Evolutionary conservation across 345 rosid species (phyloP).

Genomic region (Syzygium aqueum): DNA sequence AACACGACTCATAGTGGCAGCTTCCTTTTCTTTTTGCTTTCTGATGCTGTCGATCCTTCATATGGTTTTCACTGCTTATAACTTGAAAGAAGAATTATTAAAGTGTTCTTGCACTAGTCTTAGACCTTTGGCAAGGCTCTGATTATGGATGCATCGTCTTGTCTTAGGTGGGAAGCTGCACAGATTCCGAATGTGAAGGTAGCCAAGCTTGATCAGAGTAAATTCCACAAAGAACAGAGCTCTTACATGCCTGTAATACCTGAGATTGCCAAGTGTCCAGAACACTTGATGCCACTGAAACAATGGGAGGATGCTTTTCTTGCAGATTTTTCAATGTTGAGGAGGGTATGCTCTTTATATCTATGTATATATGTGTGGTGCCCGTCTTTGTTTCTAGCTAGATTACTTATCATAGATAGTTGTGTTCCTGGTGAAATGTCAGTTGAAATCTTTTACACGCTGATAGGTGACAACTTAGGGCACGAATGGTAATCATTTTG

Average conservation of each 20-base stretch:
- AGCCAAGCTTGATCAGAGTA: conserved; percentile 43
- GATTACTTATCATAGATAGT: not conserved
- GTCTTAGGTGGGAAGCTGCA: conserved; percentile 88
- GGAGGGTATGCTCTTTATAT: conserved; percentile 30
- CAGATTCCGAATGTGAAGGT: conserved; percentile 64
- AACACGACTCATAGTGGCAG: not conserved
- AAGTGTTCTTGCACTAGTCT: not conserved
- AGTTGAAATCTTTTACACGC: not conserved
- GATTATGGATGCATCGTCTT: not conserved
- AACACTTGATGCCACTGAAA: conserved; percentile 49
- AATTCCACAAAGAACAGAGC: conserved; percentile 50
- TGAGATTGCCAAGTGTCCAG: conserved; percentile 65
- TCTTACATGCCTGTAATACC: conserved; percentile 86
- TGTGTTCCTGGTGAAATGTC: not conserved
- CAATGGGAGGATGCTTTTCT: conserved; percentile 88
- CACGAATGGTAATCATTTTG: no score
- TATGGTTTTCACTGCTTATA: not conserved
- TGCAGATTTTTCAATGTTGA: conserved; percentile 63
- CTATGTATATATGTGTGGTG: not conserved
- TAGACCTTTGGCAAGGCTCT: not conserved
- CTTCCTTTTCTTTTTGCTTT: not conserved
- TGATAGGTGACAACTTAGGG: not conserved
- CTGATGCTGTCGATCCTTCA: not conserved
- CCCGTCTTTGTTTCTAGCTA: not conserved
- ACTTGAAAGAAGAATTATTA: not conserved